Evolutionary conservation across 345 rosid species (phyloP).

Genomic region (Gossypium rotundifolium): DNA sequence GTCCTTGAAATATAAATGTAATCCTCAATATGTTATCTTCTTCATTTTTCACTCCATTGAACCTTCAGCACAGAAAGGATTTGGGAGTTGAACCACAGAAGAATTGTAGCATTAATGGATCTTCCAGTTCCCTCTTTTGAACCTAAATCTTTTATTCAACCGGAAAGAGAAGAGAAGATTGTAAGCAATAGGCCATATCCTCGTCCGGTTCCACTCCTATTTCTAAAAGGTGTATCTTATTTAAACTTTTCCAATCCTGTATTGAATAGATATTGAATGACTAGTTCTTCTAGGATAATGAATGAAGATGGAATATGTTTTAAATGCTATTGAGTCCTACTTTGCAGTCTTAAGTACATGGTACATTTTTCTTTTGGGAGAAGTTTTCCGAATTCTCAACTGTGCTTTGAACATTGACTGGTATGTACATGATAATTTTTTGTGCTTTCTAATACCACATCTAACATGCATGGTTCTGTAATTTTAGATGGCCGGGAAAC

Average conservation of each 20-base stretch:
- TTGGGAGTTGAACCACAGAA: background rate
- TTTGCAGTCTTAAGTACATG: background rate
- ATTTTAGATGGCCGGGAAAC: conserved; percentile 32
- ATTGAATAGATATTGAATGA: background rate
- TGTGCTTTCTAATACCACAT: conserved; percentile 13
- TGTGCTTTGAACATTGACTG: background rate
- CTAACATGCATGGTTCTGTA: conserved; percentile 14
- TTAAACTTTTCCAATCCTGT: background rate
- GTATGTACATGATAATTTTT: background rate
- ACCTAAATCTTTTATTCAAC: background rate
- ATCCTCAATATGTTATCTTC: background rate
- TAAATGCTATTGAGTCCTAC: background rate
- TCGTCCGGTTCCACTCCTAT: too few relatives aligned
- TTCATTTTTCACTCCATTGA: background rate
- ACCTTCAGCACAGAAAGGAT: background rate
- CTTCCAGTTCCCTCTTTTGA: background rate
- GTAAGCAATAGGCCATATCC: background rate
- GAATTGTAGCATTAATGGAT: background rate
- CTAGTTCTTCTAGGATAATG: background rate
- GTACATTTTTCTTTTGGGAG: background rate
- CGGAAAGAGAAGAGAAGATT: background rate
- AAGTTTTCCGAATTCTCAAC: background rate
- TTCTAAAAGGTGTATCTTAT: background rate
- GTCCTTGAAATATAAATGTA: background rate
- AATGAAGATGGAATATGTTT: background rate